phyloP scores from a whole-genome alignment of 139 green algal genomes.

The Coelastrella sp. region DNA sequence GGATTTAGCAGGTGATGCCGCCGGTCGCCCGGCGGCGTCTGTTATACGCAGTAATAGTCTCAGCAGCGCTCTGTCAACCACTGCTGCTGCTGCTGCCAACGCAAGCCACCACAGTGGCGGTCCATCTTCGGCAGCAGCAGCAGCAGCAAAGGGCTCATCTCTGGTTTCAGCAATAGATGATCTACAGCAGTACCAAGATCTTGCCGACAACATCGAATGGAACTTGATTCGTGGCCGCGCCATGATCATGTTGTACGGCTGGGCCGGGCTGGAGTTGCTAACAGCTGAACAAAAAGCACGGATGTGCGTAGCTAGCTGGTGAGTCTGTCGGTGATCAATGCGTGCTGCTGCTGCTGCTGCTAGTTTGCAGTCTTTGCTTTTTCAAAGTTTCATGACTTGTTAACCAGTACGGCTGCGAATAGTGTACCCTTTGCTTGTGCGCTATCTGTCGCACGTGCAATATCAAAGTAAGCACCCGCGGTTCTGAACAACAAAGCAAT shows the following conservation, averaged over 20 bases:
- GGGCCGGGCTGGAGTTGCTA: background rate
- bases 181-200: background rate
- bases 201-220: background rate
- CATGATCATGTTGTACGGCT: background rate
- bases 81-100: background rate
- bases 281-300: background rate
- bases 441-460: too few species aligned
- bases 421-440: too few species aligned
- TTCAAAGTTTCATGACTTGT: too few species aligned
- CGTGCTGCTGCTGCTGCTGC: too few species aligned
- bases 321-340: background rate
- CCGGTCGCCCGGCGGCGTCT: too few species aligned
- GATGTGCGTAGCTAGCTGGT: background rate
- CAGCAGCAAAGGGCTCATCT: background rate
- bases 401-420: too few species aligned
- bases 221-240: background rate
- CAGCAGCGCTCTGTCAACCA: background rate
- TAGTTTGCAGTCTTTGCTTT: too few species aligned
- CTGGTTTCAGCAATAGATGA: background rate
- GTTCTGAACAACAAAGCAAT: too few species aligned
- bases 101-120: background rate
- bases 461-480: too few species aligned
- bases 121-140: background rate
- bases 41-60: background rate
- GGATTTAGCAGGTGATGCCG: too few species aligned